Evolutionary conservation across 257 asterid genomes (phyloP).

Genomic region (Solanum tarijense): DNA sequence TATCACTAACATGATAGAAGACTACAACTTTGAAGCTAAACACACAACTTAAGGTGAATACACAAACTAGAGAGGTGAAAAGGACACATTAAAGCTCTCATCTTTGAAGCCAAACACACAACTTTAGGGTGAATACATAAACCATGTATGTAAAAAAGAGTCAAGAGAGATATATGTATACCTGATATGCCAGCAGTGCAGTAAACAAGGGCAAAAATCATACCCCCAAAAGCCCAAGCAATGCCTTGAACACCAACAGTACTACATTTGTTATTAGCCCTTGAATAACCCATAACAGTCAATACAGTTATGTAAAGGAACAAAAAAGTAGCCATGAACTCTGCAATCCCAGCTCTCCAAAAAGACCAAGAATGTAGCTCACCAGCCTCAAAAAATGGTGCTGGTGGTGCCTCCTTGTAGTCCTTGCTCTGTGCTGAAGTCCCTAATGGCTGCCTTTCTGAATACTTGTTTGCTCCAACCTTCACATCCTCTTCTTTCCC

Average conservation of each 20-base stretch:
- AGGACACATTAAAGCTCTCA: neutral
- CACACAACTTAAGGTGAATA: neutral
- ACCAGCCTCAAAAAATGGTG: constrained; percentile 66
- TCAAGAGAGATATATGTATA: neutral
- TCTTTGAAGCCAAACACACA: neutral
- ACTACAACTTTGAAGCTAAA: neutral
- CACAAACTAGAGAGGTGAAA: neutral
- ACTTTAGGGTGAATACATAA: neutral
- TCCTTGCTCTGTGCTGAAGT: constrained; percentile 71
- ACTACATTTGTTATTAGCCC: constrained; percentile 40
- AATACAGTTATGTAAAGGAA: constrained; percentile 59
- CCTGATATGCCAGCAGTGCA: constrained; percentile 83
- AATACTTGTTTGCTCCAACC: constrained; percentile 57
- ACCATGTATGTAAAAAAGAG: neutral
- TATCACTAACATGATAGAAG: neutral
- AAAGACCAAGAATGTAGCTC: constrained; percentile 71
- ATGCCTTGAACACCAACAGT: constrained; percentile 75
- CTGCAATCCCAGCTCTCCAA: constrained; percentile 83
- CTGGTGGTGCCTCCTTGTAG: constrained; percentile 74
- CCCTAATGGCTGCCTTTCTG: constrained; percentile 71
- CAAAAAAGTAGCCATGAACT: constrained; percentile 66
- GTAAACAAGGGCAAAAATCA: constrained; percentile 80
- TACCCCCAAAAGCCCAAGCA: constrained; percentile 88
- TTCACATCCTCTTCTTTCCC: constrained; percentile 75
- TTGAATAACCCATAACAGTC: constrained; percentile 63